Evolutionary conservation across 2,329 filamentous ascomycete species (phyloP).

Genomic region (Juglanconis oblonga): DNA sequence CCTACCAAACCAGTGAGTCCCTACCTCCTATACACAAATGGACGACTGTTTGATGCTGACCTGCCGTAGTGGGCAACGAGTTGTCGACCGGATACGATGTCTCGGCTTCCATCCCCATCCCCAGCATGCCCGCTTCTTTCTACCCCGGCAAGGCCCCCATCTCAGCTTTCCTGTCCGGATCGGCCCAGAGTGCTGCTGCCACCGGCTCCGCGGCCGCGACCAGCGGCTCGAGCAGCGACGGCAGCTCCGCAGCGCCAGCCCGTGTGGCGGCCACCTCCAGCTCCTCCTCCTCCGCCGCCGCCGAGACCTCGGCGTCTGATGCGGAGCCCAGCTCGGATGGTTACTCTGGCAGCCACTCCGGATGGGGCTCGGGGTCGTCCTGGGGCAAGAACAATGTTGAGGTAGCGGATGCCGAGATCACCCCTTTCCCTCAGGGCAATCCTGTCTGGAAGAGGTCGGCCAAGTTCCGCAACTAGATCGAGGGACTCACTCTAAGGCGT

Average conservation of each 20-base stretch:
- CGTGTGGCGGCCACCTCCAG: neutral
- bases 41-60: neutral
- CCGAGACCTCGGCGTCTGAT: neutral
- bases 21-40: neutral
- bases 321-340: neutral
- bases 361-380: neutral
- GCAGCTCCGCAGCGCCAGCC: neutral
- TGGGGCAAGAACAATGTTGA: neutral
- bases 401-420: neutral
- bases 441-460: neutral
- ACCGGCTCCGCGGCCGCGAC: neutral
- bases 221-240: neutral
- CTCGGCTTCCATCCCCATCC: conserved; percentile 14
- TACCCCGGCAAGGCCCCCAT: conserved; percentile 15
- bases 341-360: neutral
- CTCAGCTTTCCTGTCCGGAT: conserved; percentile 13
- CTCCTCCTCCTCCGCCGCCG: neutral
- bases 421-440: neutral
- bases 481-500: neutral
- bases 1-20: conserved; percentile 20
- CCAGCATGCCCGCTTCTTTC: conserved; percentile 16
- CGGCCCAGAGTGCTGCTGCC: neutral
- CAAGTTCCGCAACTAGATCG: neutral
- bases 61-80: conserved; percentile 11
- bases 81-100: conserved; percentile 11